Evolutionary conservation across 495 filamentous ascomycete species (phyloP).

Genomic region (Barbatosphaeria neglecta): DNA sequence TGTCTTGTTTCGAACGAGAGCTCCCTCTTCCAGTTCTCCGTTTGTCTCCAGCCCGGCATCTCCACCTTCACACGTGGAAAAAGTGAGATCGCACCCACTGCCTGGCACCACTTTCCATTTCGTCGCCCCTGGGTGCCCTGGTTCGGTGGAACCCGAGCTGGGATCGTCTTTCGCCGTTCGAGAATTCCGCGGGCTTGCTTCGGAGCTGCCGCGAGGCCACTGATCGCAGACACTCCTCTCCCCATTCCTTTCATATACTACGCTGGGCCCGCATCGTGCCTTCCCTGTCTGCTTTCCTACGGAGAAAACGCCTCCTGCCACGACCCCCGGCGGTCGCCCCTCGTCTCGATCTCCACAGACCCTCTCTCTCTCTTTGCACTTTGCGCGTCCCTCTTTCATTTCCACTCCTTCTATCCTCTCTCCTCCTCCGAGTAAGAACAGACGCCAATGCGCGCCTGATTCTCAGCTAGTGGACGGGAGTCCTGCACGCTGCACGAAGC

Average conservation of each 20-base stretch:
- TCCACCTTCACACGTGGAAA: not conserved
- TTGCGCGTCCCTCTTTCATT: not conserved
- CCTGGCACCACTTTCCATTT: not conserved
- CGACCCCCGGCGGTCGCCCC: too few relatives aligned
- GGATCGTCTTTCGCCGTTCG: not conserved
- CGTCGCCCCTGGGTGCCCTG: not conserved
- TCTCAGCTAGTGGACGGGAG: not conserved
- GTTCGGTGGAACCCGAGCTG: not conserved
- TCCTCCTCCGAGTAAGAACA: not conserved
- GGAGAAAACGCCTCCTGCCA: too few relatives aligned
- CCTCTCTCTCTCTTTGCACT: not conserved
- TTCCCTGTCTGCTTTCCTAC: not conserved
- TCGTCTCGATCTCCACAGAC: not conserved
- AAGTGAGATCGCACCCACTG: not conserved
- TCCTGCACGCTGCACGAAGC: too few relatives aligned
- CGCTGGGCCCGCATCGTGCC: not conserved
- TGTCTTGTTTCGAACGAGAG: not conserved
- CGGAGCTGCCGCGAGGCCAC: too few relatives aligned
- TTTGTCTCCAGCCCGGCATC: not conserved
- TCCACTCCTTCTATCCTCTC: not conserved
- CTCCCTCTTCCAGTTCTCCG: not conserved
- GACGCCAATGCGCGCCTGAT: not conserved
- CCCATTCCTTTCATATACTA: not conserved
- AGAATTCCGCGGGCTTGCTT: not conserved
- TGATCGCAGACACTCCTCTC: not conserved